Base-by-base conservation (phyloP, 768 basidiomycete species). In the Boletus rubropictus region DNA sequence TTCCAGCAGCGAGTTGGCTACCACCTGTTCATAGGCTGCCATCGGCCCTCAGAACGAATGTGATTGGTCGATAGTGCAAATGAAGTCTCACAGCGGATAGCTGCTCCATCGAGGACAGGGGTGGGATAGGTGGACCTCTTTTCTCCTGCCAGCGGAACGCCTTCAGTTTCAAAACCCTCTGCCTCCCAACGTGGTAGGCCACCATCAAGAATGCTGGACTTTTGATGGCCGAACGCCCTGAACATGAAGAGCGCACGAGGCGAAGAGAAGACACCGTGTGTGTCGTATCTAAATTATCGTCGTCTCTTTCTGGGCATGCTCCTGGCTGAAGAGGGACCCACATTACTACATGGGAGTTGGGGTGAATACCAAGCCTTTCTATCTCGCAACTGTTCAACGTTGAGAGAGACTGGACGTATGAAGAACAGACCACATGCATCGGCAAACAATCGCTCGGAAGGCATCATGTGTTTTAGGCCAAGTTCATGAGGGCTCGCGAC, bases 241-340 rank as follows among this genome's bases (percentile, higher is more conserved):
- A 98, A 96, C 74, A 90, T 98, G 73, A 89, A 98, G 36, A 93
- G 76, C 2, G 91, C 90, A 49, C 96, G 80, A 44, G 96, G 94
- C 18, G 91, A 80, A 3, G 89, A 91, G 73, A 98, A 97, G 15
- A 97, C 72, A 10, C 96, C 95, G 48, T 85, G 79, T 1, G 84
- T 73, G 63, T 99, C 96, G 64, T 98, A 99, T 52, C 87, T 89
- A 60, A 32, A 42, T 44, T 37, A 51, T 42, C 44, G 49, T 48
- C 32, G 25, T 42, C 32, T 52, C 52, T 34, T 48, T 47, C 43
- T n/a, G 38, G 43, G 33, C 28, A 38, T 39, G 34, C 29, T 39
- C 21, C 48, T 27, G 21, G 28, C 39, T 33, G 38, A 31, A 32
- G 39, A 39, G 38, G 22, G 21, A 64, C 79, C 39, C 61, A 89